phyloP scores from a whole-genome alignment of 1,139 yeast species.

The Candida neerlandica region DNA sequence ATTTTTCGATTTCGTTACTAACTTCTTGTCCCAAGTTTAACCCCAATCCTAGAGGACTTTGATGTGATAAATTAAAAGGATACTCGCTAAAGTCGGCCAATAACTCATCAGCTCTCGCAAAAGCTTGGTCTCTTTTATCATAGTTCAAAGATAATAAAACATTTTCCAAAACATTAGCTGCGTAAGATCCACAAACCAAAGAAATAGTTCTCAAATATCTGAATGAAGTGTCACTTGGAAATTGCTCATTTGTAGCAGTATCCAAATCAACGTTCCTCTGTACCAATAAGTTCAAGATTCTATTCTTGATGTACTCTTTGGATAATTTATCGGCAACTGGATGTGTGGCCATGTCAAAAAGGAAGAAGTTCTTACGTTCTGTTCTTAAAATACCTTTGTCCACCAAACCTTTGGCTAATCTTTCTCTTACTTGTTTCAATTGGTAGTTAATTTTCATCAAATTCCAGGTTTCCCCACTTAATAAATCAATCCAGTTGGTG shows the following conservation, averaged over 20 bases:
- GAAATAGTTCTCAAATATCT: constrained; percentile 77
- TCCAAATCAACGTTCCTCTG: constrained; percentile 66
- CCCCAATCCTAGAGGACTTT: constrained; percentile 72
- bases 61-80: constrained; percentile 67
- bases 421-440: constrained; percentile 93
- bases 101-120: constrained; percentile 89
- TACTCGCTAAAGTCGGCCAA: constrained; percentile 79
- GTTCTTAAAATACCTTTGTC: constrained; percentile 98
- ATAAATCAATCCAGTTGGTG: constrained; percentile 89
- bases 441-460: constrained; percentile 92
- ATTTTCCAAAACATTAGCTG: constrained; percentile 95
- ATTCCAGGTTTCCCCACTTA: constrained; percentile 98
- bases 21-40: constrained; percentile 74
- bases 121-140: constrained; percentile 91
- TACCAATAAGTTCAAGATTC: constrained; percentile 71
- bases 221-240: constrained; percentile 71
- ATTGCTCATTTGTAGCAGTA: constrained; percentile 53
- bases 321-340: constrained; percentile 85
- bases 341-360: constrained; percentile 98
- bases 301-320: constrained; percentile 77
- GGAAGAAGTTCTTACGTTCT: constrained; percentile 88
- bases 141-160: constrained; percentile 77
- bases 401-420: constrained; percentile 94
- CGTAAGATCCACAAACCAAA: constrained; percentile 86
- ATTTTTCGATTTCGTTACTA: constrained; percentile 64